Percentiles rank a stretch among this genome's conserved stretches.
Conservation (phyloP, 1,284 basidiomycete species). For the Apiotrichum mycotoxinovorans region DNA sequence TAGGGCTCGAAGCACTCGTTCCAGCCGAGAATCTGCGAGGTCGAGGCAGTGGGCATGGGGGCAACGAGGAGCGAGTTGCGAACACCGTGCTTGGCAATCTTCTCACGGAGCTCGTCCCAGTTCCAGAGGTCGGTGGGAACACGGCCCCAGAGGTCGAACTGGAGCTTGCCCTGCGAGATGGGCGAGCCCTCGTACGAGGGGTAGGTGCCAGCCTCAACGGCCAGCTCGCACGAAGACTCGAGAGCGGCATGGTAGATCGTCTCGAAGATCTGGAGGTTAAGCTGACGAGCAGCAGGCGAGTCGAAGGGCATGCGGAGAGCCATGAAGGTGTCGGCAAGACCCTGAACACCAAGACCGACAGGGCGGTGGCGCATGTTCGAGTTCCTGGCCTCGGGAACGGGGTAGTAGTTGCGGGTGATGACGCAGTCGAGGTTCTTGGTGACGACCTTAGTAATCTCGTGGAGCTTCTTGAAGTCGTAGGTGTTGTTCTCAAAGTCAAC, state of each 20-base stretch:
- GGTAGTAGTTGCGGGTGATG: slow-evolving; percentile 61
- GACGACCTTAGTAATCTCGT: slow-evolving; percentile 90
- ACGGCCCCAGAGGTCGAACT: slow-evolving; percentile 94
- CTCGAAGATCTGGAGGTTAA: slow-evolving; percentile 97
- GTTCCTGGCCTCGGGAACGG: slow-evolving; percentile 80
- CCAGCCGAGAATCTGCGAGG: slow-evolving; percentile 96
- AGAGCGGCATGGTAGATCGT: slow-evolving; percentile 97
- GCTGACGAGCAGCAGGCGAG: slow-evolving; percentile 75
- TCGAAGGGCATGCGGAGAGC: slow-evolving; percentile 94
- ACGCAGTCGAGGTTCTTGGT: slow-evolving; percentile 79
- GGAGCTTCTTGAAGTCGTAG: slow-evolving; percentile 93
- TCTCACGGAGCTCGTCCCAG: slow-evolving; percentile 82
- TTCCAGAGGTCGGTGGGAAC: slow-evolving; percentile 94
- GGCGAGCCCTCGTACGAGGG: slow-evolving; percentile 91
- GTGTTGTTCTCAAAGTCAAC: slow-evolving; percentile 57
- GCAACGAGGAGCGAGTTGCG: slow-evolving; percentile 92
- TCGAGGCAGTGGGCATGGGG: slow-evolving; percentile 98
- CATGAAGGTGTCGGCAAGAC: slow-evolving; percentile 98
- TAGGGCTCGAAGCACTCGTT: slow-evolving; percentile 74
- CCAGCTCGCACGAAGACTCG: slow-evolving; percentile 88
- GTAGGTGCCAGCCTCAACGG: slow-evolving; percentile 76
- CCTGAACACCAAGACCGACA: slow-evolving; percentile 96
- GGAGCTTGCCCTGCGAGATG: slow-evolving; percentile 79
- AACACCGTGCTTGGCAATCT: slow-evolving; percentile 80
- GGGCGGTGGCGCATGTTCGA: slow-evolving; percentile 98